Evolutionary conservation across 352 stramenopile species (phyloP), one percentile per base, ranked within the genome.

Genomic region (Globisporangium echinulatum): DNA sequence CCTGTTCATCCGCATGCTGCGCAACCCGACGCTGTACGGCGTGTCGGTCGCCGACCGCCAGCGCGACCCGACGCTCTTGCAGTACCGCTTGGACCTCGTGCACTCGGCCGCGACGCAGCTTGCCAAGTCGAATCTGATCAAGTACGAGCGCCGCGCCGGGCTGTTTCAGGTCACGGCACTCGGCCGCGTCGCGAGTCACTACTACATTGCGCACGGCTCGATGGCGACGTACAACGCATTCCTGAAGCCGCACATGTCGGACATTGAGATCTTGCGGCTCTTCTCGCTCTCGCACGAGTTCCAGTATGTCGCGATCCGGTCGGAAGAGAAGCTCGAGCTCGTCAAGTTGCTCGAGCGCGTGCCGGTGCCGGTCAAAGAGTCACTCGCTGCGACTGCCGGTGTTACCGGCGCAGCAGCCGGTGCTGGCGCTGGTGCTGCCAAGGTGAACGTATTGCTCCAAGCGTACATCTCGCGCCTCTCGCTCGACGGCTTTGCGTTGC

Each of bases 231-330:
- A 99, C 79, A 99, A 98, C 68, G 87, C 98, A 64, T 97, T 99
- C 63, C 73, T 99, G 61, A 98, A 98, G 69, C 96, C 97, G 3
- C 97, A 97, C 63, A 99, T 99, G 97, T 98, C 94, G n/a, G 97
- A 99, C 66, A 99, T 99, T 76, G 98, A 99, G 65, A 88, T 99
- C 36, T 85, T 99, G 56, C 85, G 97, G n/a, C 69, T 99, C 8
- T 99, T 99, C 64, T 98, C 94, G 42, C 86, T 99, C 51, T 99
- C 96, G 56, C 96, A 97, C 62, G 98, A 99, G 77, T 99, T 99
- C 77, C 92, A 94, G 63, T 97, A 99, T 68, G 97, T 99, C 42
- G 96, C 97, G 43, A 96, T 99, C 9, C 87, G 97, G 6, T 93
- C 97, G 10, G 97, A 99, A 71, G 98, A 99, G 79, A 99, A 98